Evolutionary conservation across 1,284 basidiomycete genomes (phyloP).

Genomic region (Ganoderma sp.): DNA sequence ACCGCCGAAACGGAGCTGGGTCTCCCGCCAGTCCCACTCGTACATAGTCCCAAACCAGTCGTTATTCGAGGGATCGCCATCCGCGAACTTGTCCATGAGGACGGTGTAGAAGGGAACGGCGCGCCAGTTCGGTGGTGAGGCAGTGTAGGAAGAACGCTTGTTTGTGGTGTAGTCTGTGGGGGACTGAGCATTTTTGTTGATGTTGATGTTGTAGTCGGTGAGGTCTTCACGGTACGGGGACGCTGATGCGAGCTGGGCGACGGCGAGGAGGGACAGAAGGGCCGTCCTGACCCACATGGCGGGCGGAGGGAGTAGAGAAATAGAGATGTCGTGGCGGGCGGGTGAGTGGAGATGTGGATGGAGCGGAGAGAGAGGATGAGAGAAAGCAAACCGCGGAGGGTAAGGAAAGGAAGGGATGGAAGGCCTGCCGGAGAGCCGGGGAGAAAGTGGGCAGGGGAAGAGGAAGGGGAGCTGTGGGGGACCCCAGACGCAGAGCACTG

Average conservation of each 20-base stretch:
- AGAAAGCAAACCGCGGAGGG: slow-evolving; percentile 28
- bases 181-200: slow-evolving; percentile 75
- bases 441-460: slow-evolving; percentile 18
- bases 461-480: slow-evolving; percentile 26
- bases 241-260: slow-evolving; percentile 43
- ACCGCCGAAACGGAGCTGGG: slow-evolving; percentile 86
- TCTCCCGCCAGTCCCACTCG: slow-evolving; percentile 87
- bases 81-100: slow-evolving; percentile 90
- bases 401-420: slow-evolving; percentile 34
- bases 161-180: slow-evolving; percentile 74
- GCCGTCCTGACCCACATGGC: slow-evolving; percentile 42
- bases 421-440: slow-evolving; percentile 30
- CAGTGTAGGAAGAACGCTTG: slow-evolving; percentile 70
- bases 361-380: slow-evolving; percentile 19
- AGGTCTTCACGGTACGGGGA: slow-evolving; percentile 82
- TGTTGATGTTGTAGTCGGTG: slow-evolving; percentile 83
- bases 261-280: slow-evolving; percentile 39
- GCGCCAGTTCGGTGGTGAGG: slow-evolving; percentile 88
- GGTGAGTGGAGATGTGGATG: slow-evolving; percentile 13
- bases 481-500: slow-evolving; percentile 2
- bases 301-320: slow-evolving; percentile 24
- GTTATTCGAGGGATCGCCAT: slow-evolving; percentile 89
- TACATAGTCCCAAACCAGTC: slow-evolving; percentile 82
- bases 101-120: slow-evolving; percentile 84
- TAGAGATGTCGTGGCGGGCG: slow-evolving; percentile 22